Evolutionary conservation across 345 rosid species (phyloP), one percentile per base, ranked within the genome.

Genomic region (Brassica incana): DNA sequence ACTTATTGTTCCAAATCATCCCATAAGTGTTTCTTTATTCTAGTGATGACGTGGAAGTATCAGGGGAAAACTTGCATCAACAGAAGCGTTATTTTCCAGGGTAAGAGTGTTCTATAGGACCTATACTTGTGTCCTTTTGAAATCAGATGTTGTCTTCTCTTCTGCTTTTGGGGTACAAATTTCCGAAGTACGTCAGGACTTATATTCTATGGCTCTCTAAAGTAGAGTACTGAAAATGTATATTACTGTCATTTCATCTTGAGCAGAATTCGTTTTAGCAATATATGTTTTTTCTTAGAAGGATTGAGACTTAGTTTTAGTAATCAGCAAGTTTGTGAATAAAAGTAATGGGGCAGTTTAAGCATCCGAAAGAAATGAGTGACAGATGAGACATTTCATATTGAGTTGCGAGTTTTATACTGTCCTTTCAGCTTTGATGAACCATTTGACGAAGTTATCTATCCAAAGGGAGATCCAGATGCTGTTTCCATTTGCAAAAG

Each of bases 401-500:
- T 65, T 63, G 14, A 67, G 45, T 69, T 80, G 52, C 58, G 70
- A 59, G 40, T 59, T 77, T 76, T 69, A 40, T 79, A 35, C 74
- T 81, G 75, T 73, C 72, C 67, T 80, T 88, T 33, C 92, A 94
- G 98, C 71, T 94, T 94, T 80, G 97, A 89, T 69, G 88, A 84
- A 79, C 89, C 89, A 61, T 89, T 94, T 76, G 97, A 90, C 82
- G 99, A 95, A 52, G 90, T 95, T 81, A 67, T 95, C 85, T 95
- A 91, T 80, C 99, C 97, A 18, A 86, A 92, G 85, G 98, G 96
- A 77, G 99, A 95, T 73, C 69, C 84, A 67, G 99, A 95, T 87
- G 98, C 99, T n/a, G 97, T 95, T 86, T 90, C 98, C 29, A 87
- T 95, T 66, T 80, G 93, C 76, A 95, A 89, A 86, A 87, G 97